These are phyloP conservation scores for Dictyostelium purpureum DNA, from an alignment of 78 protist species.

Conservation along the genomic window DNA sequence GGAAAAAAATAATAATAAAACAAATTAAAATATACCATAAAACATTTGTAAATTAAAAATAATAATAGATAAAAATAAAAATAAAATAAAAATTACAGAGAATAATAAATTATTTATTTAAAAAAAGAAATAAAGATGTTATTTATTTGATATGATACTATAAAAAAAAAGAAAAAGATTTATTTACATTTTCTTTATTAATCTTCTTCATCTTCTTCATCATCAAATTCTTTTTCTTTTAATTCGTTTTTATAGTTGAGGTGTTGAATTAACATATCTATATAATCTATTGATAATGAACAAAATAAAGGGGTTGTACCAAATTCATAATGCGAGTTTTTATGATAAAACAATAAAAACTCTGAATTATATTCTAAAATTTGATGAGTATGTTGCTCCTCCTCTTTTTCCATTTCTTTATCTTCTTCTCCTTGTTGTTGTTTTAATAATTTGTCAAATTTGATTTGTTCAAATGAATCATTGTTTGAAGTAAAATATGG, in stretches of 20 bases:
- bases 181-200: no score
- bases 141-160: background rate
- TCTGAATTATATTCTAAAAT: constrained; percentile 4
- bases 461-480: background rate
- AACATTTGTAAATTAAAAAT: background rate
- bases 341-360: constrained; percentile 51
- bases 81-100: background rate
- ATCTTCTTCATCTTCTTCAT: background rate
- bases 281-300: constrained; percentile 3
- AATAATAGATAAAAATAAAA: background rate
- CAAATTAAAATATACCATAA: background rate
- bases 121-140: background rate
- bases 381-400: background rate
- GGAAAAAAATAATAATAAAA: background rate
- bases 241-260: background rate
- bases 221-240: background rate
- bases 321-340: constrained; percentile 64
- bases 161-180: no score
- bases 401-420: background rate
- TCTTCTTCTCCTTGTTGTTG: background rate
- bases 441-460: background rate
- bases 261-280: background rate
- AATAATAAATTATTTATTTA: background rate
- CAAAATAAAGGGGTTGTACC: constrained; percentile 61
- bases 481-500: background rate